Evolutionary conservation across 495 filamentous ascomycete species (phyloP).

Genomic region (Xylaria acuta): DNA sequence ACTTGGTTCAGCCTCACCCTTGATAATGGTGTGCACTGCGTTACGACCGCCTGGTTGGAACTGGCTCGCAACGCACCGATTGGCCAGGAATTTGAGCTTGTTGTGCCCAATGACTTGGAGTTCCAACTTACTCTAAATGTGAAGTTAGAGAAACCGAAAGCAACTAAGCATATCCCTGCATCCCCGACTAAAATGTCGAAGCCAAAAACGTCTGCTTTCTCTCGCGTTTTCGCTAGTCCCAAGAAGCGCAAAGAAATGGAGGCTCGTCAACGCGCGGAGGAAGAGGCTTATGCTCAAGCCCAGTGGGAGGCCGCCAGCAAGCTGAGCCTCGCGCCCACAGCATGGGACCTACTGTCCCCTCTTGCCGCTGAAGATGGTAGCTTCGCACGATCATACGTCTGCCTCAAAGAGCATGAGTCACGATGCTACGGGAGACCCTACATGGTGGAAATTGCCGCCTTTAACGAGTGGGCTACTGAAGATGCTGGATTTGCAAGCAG

Average conservation of each 20-base stretch:
- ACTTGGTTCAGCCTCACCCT: slow-evolving; percentile 93
- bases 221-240: slow-evolving; percentile 89
- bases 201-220: slow-evolving; percentile 82
- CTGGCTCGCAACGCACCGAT: slow-evolving; percentile 92
- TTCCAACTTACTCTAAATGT: slow-evolving; percentile 97
- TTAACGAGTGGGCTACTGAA: slow-evolving; percentile 98
- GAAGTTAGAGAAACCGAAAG: slow-evolving; percentile 79
- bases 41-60: slow-evolving; percentile 95
- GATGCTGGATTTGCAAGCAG: slow-evolving; percentile 70
- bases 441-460: slow-evolving; percentile 85
- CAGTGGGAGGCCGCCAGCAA: slow-evolving; percentile 71
- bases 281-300: slow-evolving; percentile 68
- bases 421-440: slow-evolving; percentile 86
- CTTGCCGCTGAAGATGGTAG: slow-evolving; percentile 89
- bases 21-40: slow-evolving; percentile 96
- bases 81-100: slow-evolving; percentile 96
- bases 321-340: slow-evolving; percentile 62
- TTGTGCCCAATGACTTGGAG: slow-evolving; percentile 94
- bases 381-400: slow-evolving; percentile 91
- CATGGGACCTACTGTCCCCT: slow-evolving; percentile 86
- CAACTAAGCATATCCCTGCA: slow-evolving; percentile 56
- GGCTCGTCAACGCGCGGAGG: slow-evolving; percentile 76
- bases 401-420: slow-evolving; percentile 88
- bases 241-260: slow-evolving; percentile 95
- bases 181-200: slow-evolving; percentile 66